A percentile compares a stretch with the other conserved stretches of the same genome.
Evolutionary conservation across 2,329 filamentous ascomycete species (phyloP).

Genomic region (Aspergillus aculeatinus): DNA sequence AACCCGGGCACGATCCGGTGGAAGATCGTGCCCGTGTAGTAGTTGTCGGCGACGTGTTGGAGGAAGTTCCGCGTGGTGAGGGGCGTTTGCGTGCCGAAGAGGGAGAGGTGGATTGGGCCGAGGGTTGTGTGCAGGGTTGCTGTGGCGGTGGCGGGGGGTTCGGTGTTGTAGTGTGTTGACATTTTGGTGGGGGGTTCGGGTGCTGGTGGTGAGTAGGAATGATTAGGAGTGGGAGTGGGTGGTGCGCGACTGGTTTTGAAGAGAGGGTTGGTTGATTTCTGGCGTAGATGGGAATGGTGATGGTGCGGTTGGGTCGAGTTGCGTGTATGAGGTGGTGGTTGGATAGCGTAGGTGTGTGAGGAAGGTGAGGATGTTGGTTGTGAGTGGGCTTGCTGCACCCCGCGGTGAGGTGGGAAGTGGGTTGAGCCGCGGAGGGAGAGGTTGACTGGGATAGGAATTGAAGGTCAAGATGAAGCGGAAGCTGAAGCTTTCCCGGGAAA

Average conservation of each 20-base stretch:
- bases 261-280: too few species aligned
- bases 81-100: conserved; percentile 93
- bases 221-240: not conserved
- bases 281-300: too few species aligned
- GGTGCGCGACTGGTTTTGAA: not conserved
- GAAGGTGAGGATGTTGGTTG: too few species aligned
- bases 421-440: too few species aligned
- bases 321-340: too few species aligned
- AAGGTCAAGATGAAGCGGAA: too few species aligned
- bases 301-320: too few species aligned
- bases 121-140: conserved; percentile 85
- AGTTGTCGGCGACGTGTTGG: conserved; percentile 89
- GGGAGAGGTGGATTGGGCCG: conserved; percentile 85
- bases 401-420: too few species aligned
- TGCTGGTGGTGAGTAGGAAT: too few species aligned
- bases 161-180: conserved; percentile 90
- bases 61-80: conserved; percentile 93
- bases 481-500: too few species aligned
- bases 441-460: too few species aligned
- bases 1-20: conserved; percentile 91
- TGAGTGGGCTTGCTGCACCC: not conserved
- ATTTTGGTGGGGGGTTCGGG: conserved; percentile 55
- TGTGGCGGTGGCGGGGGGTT: conserved; percentile 90
- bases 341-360: too few species aligned
- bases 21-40: conserved; percentile 92